phyloP scores from a whole-genome alignment of 1,284 basidiomycete genomes.

The Leccinum pallidistipes region DNA sequence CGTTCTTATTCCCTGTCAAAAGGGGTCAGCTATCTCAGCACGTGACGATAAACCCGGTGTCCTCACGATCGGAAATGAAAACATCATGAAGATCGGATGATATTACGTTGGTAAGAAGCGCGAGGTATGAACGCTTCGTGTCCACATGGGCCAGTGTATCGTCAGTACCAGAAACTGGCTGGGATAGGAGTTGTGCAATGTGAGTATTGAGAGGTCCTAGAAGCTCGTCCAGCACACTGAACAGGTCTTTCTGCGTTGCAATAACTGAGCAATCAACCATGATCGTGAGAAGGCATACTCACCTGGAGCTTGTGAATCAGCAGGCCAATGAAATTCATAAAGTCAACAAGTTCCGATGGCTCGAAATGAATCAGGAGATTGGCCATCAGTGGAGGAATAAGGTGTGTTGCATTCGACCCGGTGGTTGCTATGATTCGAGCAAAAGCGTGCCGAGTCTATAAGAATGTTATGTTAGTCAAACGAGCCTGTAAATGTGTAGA shows the following conservation, averaged over 20 bases:
- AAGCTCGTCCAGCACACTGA: slow-evolving; percentile 87
- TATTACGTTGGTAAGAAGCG: slow-evolving; percentile 83
- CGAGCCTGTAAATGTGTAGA: background rate
- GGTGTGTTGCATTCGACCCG: slow-evolving; percentile 78
- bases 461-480: slow-evolving; percentile 17
- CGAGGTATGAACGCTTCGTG: slow-evolving; percentile 89
- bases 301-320: slow-evolving; percentile 94
- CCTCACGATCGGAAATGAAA: slow-evolving; percentile 85
- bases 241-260: slow-evolving; percentile 66
- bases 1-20: slow-evolving; percentile 76
- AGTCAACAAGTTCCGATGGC: slow-evolving; percentile 90
- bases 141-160: slow-evolving; percentile 84
- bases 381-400: slow-evolving; percentile 85
- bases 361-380: slow-evolving; percentile 91
- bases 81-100: slow-evolving; percentile 79
- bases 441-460: slow-evolving; percentile 89
- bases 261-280: slow-evolving; percentile 7
- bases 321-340: slow-evolving; percentile 92
- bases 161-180: slow-evolving; percentile 88
- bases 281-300: slow-evolving; percentile 22
- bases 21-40: slow-evolving; percentile 12
- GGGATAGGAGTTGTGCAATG: slow-evolving; percentile 79
- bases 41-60: background rate
- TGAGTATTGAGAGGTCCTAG: slow-evolving; percentile 85
- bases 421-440: slow-evolving; percentile 91